Conservation (phyloP, 768 basidiomycete species). For the Gloeophyllum trabeum region DNA sequence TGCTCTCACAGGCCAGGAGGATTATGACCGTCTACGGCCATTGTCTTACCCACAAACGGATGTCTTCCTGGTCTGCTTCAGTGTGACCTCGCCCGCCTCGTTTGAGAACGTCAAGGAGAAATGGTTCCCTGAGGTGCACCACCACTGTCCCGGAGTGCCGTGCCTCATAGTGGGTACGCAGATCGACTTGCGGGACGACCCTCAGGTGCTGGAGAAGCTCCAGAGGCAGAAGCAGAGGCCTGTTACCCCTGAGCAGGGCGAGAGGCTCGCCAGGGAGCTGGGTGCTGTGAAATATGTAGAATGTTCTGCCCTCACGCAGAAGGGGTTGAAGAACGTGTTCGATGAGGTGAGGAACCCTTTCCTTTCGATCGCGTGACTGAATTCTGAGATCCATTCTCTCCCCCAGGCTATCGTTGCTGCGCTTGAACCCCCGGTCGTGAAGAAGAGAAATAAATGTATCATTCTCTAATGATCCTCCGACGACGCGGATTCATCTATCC, state of each 20-base stretch:
- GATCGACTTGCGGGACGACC: constrained; percentile 91
- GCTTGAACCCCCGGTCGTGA: constrained; percentile 91
- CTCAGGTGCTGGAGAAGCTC: constrained; percentile 89
- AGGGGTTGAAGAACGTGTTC: constrained; percentile 99
- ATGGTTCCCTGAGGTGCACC: constrained; percentile 99
- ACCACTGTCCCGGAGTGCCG: constrained; percentile 98
- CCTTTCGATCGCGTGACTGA: constrained; percentile 3
- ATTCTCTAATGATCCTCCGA: constrained; percentile 51
- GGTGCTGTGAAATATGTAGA: constrained; percentile 99
- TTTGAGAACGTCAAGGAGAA: constrained; percentile 99
- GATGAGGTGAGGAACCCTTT: constrained; percentile 69
- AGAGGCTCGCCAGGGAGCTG: constrained; percentile 90
- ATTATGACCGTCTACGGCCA: constrained; percentile 98
- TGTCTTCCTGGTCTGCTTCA: constrained; percentile 99
- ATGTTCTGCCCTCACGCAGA: constrained; percentile 98
- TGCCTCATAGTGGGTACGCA: constrained; percentile 99
- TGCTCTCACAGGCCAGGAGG: constrained; percentile 76
- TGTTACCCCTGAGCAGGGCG: constrained; percentile 79
- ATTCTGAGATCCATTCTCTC: too few species aligned
- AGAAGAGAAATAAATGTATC: constrained; percentile 68
- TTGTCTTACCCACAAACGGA: constrained; percentile 99
- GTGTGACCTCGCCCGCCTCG: constrained; percentile 94
- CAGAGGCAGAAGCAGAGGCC: constrained; percentile 94
- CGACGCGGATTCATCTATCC: constrained; percentile 19
- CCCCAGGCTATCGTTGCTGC: constrained; percentile 96